Conservation (phyloP, 768 basidiomycete genomes). For the Amanita polypyramis region DNA sequence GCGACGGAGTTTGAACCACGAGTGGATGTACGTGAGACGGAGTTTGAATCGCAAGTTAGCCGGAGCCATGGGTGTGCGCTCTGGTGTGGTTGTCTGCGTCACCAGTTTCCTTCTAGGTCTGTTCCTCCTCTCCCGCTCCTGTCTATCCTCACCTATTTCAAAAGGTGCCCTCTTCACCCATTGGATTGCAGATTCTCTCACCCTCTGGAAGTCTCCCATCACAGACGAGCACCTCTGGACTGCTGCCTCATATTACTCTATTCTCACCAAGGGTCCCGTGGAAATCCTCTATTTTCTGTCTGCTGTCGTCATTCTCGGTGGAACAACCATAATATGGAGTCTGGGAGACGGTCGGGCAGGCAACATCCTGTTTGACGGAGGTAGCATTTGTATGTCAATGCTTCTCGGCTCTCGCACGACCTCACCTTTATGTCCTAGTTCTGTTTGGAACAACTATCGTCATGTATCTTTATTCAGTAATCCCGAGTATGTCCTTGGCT, state of each 20-base stretch:
- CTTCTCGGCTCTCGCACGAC: not conserved
- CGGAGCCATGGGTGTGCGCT: constrained; percentile 53
- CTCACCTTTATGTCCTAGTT: constrained; percentile 32
- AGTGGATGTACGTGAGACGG: no score
- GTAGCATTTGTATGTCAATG: constrained; percentile 63
- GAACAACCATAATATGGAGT: constrained; percentile 64
- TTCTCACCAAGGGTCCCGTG: constrained; percentile 56
- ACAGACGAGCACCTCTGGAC: constrained; percentile 82
- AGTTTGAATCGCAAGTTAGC: not conserved
- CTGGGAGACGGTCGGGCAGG: constrained; percentile 67
- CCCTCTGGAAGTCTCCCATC: constrained; percentile 80
- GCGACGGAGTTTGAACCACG: constrained; percentile 6
- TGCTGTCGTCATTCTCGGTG: constrained; percentile 50
- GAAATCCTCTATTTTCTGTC: constrained; percentile 46
- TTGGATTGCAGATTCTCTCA: constrained; percentile 90
- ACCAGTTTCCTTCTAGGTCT: constrained; percentile 76
- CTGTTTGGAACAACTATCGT: constrained; percentile 61
- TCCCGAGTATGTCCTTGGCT: constrained; percentile 52
- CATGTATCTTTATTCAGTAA: constrained; percentile 67
- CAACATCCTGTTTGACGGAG: constrained; percentile 88
- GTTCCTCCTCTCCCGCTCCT: constrained; percentile 12
- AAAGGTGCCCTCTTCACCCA: constrained; percentile 82
- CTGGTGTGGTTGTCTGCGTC: constrained; percentile 62
- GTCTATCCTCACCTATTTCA: constrained; percentile 8
- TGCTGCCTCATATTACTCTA: constrained; percentile 73